Base-by-base conservation (phyloP, 2,329 filamentous ascomycete genomes). In the Zalaria sp. region DNA sequence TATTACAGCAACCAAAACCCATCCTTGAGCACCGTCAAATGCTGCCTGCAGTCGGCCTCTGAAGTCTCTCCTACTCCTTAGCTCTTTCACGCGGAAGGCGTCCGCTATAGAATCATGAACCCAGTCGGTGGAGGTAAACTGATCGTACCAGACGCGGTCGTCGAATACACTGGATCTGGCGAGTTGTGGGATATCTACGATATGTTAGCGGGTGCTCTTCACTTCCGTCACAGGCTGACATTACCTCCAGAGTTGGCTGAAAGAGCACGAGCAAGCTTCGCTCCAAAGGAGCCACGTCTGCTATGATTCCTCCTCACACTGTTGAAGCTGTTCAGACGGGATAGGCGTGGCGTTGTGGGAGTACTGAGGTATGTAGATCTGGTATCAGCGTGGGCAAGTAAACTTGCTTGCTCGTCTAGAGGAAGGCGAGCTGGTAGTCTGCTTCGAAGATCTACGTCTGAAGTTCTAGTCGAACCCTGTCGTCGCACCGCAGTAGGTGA, bases 101-200 rank as follows among this genome's bases (percentile, higher is more conserved):
- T 96, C 91, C 54, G 87, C 85, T 51, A 98, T 95, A 59, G 83
- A 88, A 61, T 98, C 91, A 58, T 94, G 89, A 1, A 98, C 88
- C 91, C 91, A 98, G 60, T 98, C 89, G 42, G 86, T 95, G 5
- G 85, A 93, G 4, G 87, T 94, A 56, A 94, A 94, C 62, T 98
- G 91, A 66, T 98, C 91, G 63, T 96, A 96, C 91, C 91, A 96
- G 6, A 93, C 83, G 46, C 91, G 79, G 51, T 96, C 87, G 55
- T 95, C 84, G 39, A 80, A 68, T 29, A 70, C 65, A 53, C 79
- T 83, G 38, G 79, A 79, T 47, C 81, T 77, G 46, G 69, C 61
- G 61, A 80, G 65, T 46, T 71, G 18, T 18, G 18, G 18, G 18
- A 18, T 18, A 18, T 18, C 18, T 18, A 18, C 18, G 18, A 18